These are phyloP conservation scores for Tetracladium marchalianum DNA, from an alignment of 495 filamentous ascomycete species.

Conservation along the genomic window DNA sequence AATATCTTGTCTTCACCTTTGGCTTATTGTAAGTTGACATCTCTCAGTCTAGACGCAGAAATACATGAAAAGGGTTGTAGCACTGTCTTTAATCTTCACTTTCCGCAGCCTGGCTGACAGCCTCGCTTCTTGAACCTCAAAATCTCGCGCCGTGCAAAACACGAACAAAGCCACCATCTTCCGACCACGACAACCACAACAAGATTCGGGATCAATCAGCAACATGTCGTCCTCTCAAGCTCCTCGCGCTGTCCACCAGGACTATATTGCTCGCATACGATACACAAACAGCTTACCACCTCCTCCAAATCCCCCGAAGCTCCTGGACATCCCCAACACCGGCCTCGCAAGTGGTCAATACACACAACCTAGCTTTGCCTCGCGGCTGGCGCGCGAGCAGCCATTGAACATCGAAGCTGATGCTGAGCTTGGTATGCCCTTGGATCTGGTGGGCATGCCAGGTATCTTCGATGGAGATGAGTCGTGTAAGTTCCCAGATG, in stretches of 20 bases:
- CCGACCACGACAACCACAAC: too few relatives aligned
- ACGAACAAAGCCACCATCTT: too few relatives aligned
- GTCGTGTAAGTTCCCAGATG: slow-evolving; percentile 58
- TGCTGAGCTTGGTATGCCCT: slow-evolving; percentile 93
- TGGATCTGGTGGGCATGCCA: slow-evolving; percentile 90
- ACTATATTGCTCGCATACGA: slow-evolving; percentile 89
- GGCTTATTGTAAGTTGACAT: too few relatives aligned
- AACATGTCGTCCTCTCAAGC: slow-evolving; percentile 33
- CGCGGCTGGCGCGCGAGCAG: slow-evolving; percentile 78
- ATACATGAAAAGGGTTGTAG: too few relatives aligned
- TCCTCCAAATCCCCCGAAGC: slow-evolving; percentile 86
- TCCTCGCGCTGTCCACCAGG: slow-evolving; percentile 66
- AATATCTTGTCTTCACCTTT: too few relatives aligned
- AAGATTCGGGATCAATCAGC: neutral
- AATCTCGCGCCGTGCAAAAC: too few relatives aligned
- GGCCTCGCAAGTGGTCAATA: slow-evolving; percentile 75
- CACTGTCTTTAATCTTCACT: too few relatives aligned
- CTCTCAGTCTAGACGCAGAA: too few relatives aligned
- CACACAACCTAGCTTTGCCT: slow-evolving; percentile 77
- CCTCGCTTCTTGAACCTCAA: too few relatives aligned
- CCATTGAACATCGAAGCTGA: slow-evolving; percentile 94
- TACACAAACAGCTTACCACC: slow-evolving; percentile 93
- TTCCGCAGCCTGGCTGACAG: too few relatives aligned
- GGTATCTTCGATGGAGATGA: slow-evolving; percentile 93
- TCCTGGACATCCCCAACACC: slow-evolving; percentile 89